Conservation (phyloP, 495 filamentous ascomycete species). For the Antarctomyces pellizariae region DNA sequence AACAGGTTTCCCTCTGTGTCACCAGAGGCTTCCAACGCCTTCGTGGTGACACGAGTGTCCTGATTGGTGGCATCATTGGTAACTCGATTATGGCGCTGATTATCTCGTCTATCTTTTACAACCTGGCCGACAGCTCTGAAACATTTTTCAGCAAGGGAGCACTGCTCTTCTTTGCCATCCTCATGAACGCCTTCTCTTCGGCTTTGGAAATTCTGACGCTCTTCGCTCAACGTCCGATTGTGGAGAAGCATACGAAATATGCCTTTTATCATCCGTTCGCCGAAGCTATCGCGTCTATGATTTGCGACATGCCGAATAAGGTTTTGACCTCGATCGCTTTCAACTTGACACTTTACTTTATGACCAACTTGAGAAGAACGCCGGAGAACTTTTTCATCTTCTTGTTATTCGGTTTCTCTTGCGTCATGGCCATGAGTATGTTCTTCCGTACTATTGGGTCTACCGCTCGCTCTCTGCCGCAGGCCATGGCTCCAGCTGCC, state of each 20-base stretch:
- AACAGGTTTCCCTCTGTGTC: slow-evolving; percentile 54
- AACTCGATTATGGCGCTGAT: slow-evolving; percentile 57
- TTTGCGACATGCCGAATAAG: slow-evolving; percentile 56
- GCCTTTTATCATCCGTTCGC: slow-evolving; percentile 83
- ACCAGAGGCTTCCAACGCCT: slow-evolving; percentile 50
- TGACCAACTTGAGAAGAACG: slow-evolving; percentile 61
- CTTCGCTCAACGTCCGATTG: slow-evolving; percentile 70
- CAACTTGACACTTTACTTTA: slow-evolving; percentile 63
- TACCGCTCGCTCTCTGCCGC: slow-evolving; percentile 51
- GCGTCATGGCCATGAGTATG: slow-evolving; percentile 48
- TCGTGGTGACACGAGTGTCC: slow-evolving; percentile 45
- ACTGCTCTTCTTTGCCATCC: slow-evolving; percentile 67
- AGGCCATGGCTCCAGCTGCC: slow-evolving; percentile 66
- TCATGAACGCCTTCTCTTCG: slow-evolving; percentile 67
- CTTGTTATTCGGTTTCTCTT: slow-evolving; percentile 43
- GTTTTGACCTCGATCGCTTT: slow-evolving; percentile 19
- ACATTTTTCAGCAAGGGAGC: slow-evolving; percentile 65
- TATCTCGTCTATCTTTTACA: slow-evolving; percentile 63
- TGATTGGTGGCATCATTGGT: slow-evolving; percentile 43
- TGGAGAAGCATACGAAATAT: slow-evolving; percentile 77
- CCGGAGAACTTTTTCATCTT: slow-evolving; percentile 64
- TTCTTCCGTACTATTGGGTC: slow-evolving; percentile 69
- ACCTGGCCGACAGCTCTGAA: slow-evolving; percentile 32
- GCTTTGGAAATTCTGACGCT: slow-evolving; percentile 63
- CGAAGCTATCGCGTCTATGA: slow-evolving; percentile 65